Evolutionary conservation across 371 early-diverging fungal genomes (phyloP).

Genomic region (Zancudomyces culisetae): DNA sequence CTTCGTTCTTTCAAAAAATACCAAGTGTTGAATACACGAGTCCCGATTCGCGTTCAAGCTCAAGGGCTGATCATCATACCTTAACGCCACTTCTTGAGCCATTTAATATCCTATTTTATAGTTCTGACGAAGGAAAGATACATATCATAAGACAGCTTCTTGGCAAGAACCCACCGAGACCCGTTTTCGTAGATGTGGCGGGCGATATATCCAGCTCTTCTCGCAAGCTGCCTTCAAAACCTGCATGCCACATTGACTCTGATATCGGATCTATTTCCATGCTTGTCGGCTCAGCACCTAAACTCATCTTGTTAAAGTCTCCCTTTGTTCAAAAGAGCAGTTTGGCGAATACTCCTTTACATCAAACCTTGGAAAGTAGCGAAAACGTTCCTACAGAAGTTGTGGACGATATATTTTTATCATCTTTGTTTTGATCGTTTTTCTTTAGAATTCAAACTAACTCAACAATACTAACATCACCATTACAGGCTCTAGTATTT

Average conservation of each 20-base stretch:
- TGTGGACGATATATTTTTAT: background rate
- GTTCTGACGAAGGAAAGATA: background rate
- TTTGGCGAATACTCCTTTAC: background rate
- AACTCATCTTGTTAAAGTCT: background rate
- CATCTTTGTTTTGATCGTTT: background rate
- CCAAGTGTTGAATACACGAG: background rate
- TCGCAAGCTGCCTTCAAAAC: background rate
- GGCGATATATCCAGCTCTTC: background rate
- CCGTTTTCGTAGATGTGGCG: background rate
- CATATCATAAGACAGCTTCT: background rate
- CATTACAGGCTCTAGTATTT: too few species aligned
- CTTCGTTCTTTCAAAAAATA: background rate
- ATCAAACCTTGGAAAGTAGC: background rate
- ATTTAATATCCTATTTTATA: background rate
- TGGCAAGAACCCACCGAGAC: background rate
- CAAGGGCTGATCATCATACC: background rate
- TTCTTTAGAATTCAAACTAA: too few species aligned
- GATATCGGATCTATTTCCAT: background rate
- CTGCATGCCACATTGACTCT: background rate
- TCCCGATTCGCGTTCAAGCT: background rate
- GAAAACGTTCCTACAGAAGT: background rate
- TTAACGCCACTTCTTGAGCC: background rate
- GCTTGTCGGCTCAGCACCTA: background rate
- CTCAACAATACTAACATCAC: too few species aligned
- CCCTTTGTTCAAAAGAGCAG: background rate